Evolutionary conservation across 768 basidiomycete genomes (phyloP), one percentile per base, ranked within the genome.

Genomic region (Rhodosporidiobolus odoratus): DNA sequence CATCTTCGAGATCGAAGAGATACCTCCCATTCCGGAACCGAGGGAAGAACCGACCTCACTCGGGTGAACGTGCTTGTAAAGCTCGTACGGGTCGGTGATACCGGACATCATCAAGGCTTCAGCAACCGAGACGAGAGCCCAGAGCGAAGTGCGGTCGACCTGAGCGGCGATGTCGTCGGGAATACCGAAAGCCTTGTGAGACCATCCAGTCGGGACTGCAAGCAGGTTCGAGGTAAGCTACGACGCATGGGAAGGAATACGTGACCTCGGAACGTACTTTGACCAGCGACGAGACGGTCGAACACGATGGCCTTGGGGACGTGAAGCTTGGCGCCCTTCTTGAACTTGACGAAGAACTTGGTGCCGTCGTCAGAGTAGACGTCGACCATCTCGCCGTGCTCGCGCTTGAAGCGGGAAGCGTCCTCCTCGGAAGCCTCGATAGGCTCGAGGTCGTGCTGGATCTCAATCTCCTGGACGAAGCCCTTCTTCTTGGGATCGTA

Each of bases 261-360:
- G 2, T 19, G 38, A 12, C 27, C 27, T 23, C 15, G 37, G 1
- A 40, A 71, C 71, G 58, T 53, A 72, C 71, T 84, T 80, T 98
- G 96, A 56, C 93, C 95, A 57, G 91, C 94, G 58, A 98, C 96
- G 52, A 90, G 86, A 58, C 95, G 90, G 78, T 87, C 91, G 85
- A 98, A 98, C 75, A 85, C 86, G 85, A 97, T 88, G 3, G 95
- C 90, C 82, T 99, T 99, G 59, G 96, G 95, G 52, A 98, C 87
- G 73, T 88, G 84, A 71, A 99, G 83, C 75, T 76, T 76, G 17
- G 96, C 93, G 60, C 96, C 96, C 81, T 91, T 95, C 88, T 98
- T 98, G 84, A 98, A 88, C 82, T 97, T 96, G 79, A 93, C 93
- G 77, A 91, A 92, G 91, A 90, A 96, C 78, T 95, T 91, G n/a